phyloP scores from a whole-genome alignment of 2,329 filamentous ascomycete species.

The Aureobasidium sp. region DNA sequence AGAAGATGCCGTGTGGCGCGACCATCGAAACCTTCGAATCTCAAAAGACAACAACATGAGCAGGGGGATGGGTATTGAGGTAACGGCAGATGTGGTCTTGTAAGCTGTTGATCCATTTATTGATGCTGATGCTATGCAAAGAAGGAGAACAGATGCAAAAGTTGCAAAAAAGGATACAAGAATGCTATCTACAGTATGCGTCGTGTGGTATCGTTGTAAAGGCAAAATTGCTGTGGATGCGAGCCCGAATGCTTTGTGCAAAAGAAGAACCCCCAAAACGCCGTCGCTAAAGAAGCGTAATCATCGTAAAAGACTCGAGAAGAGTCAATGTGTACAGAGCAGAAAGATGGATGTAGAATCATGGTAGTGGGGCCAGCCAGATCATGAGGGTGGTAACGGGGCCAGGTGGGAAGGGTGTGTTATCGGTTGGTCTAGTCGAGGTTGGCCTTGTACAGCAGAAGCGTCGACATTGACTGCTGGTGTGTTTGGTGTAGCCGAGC shows the following conservation, averaged over 20 bases:
- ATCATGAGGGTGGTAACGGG: not conserved
- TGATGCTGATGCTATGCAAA: not conserved
- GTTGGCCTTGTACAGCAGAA: not conserved
- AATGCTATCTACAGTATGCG: not conserved
- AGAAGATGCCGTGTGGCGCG: too few species aligned
- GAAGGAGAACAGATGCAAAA: not conserved
- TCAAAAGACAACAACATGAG: too few species aligned
- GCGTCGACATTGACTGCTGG: not conserved
- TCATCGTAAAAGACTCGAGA: not conserved
- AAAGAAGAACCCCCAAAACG: not conserved
- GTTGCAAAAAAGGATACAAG: not conserved
- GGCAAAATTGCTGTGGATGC: not conserved
- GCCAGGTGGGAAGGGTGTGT: not conserved
- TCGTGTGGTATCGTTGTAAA: conserved; percentile 4
- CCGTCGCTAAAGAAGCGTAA: conserved; percentile 1
- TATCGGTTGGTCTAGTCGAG: not conserved
- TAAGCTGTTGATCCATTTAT: not conserved
- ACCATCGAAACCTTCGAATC: too few species aligned
- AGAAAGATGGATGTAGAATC: not conserved
- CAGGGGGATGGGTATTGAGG: too few species aligned
- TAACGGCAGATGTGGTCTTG: too few species aligned
- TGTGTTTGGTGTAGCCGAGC: not conserved
- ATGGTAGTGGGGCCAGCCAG: not conserved
- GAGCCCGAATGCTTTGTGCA: not conserved
- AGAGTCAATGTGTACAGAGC: not conserved